These are phyloP conservation scores for Coemansia sp. DNA, from an alignment of 192 early-diverging fungal species.

Conservation along the genomic window DNA sequence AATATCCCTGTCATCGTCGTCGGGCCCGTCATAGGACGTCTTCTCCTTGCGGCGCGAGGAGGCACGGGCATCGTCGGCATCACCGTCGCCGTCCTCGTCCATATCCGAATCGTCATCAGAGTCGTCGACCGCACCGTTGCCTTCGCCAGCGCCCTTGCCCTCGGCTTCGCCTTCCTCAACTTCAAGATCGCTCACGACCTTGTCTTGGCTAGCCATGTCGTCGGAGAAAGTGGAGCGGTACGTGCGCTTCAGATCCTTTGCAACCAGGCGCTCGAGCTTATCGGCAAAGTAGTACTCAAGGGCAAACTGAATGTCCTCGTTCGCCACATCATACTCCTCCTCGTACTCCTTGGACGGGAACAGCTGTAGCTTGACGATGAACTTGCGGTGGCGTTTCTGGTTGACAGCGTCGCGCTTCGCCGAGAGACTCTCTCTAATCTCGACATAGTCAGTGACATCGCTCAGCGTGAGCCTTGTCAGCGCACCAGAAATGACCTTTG, in stretches of 20 bases:
- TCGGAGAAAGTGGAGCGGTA: conserved; percentile 46
- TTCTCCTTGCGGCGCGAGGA: conserved; percentile 61
- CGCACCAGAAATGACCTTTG: conserved; percentile 65
- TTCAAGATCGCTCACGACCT: background rate
- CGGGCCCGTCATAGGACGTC: conserved; percentile 76
- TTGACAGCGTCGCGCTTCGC: conserved; percentile 40
- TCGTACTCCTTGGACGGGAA: conserved; percentile 78
- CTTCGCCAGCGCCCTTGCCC: conserved; percentile 20
- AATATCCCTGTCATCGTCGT: conserved; percentile 79
- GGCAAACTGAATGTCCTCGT: conserved; percentile 66
- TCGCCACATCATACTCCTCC: conserved; percentile 71
- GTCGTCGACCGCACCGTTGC: conserved; percentile 21
- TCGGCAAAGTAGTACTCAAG: conserved; percentile 76
- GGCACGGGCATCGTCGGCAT: conserved; percentile 70
- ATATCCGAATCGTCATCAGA: conserved; percentile 44
- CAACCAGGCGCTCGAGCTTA: conserved; percentile 71
- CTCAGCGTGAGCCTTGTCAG: conserved; percentile 73
- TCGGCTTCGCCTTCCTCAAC: conserved; percentile 29
- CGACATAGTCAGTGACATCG: conserved; percentile 84
- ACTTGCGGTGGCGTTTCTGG: conserved; percentile 66
- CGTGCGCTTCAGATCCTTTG: conserved; percentile 72
- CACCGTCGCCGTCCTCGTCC: conserved; percentile 64
- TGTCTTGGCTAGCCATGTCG: conserved; percentile 34
- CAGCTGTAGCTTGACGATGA: conserved; percentile 79
- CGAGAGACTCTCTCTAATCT: conserved; percentile 74